phyloP scores from a whole-genome alignment of 2,329 filamentous ascomycete genomes.

The Paramyrothecium roridum region DNA sequence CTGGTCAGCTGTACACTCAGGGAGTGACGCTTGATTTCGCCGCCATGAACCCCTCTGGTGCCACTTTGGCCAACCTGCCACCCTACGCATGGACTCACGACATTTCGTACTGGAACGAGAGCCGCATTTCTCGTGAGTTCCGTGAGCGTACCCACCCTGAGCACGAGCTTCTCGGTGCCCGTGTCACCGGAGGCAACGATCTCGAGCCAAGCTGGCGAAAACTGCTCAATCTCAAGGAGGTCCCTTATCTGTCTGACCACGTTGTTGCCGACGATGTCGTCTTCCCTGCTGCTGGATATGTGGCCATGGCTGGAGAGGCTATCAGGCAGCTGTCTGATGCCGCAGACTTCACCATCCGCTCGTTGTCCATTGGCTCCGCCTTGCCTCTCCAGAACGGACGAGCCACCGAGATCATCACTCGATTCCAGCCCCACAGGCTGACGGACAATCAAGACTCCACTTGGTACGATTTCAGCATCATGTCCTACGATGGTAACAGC shows the following conservation, averaged over 20 bases:
- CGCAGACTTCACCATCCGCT: not conserved
- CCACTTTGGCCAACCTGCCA: not conserved
- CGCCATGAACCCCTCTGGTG: not conserved
- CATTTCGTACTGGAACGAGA: not conserved
- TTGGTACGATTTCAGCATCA: not conserved
- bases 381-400: not conserved
- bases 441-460: not conserved
- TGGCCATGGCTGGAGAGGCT: conserved; percentile 36
- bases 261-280: conserved; percentile 34
- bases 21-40: conserved; percentile 8
- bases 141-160: not conserved
- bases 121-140: not conserved
- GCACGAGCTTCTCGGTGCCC: not conserved
- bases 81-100: not conserved
- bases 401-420: not conserved
- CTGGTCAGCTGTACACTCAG: not conserved
- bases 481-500: not conserved
- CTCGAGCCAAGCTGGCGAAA: conserved; percentile 25
- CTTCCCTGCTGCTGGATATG: conserved; percentile 37
- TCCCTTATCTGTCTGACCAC: conserved; percentile 39
- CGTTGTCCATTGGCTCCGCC: not conserved
- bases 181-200: not conserved
- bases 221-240: conserved; percentile 30
- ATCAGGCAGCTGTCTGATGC: conserved; percentile 20
- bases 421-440: not conserved